phyloP scores from a whole-genome alignment of 257 asterid genomes.

The Scutellaria minor region DNA sequence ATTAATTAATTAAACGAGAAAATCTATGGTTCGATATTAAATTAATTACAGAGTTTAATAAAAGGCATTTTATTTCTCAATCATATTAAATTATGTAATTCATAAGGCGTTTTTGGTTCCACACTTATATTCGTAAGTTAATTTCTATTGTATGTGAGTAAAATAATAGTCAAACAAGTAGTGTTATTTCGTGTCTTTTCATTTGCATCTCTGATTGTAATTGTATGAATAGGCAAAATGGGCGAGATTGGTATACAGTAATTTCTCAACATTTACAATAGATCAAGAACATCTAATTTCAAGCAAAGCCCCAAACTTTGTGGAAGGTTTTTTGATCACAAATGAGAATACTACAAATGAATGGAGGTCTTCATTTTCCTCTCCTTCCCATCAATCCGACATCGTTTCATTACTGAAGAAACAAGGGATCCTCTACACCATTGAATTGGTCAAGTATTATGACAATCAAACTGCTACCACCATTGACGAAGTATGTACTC shows the following conservation, averaged over 20 bases:
- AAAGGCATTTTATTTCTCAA: too few species aligned
- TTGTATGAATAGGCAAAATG: conserved; percentile 42
- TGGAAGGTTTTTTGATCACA: conserved; percentile 53
- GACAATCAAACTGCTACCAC: conserved; percentile 39
- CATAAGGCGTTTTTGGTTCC: too few species aligned
- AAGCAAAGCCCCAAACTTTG: conserved; percentile 35
- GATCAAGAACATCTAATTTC: conserved; percentile 54
- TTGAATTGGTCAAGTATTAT: conserved; percentile 60
- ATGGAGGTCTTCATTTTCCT: conserved; percentile 52
- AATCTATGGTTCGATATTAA: too few species aligned
- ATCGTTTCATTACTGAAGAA: conserved; percentile 40
- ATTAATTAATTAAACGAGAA: too few species aligned
- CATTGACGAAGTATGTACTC: conserved; percentile 46
- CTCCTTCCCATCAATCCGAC: conserved; percentile 42
- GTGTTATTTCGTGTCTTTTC: too few species aligned
- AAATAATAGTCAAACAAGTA: too few species aligned
- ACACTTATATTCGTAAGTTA: too few species aligned
- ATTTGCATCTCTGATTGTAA: too few species aligned
- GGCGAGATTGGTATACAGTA: conserved; percentile 44
- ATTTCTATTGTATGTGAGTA: too few species aligned
- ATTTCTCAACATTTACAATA: conserved; percentile 43
- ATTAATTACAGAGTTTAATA: too few species aligned
- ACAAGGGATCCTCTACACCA: conserved; percentile 50
- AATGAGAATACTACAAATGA: conserved; percentile 33
- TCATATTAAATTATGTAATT: too few species aligned